Conservation (phyloP, 177 flowering plant genomes). For the Vitis hybrid region DNA sequence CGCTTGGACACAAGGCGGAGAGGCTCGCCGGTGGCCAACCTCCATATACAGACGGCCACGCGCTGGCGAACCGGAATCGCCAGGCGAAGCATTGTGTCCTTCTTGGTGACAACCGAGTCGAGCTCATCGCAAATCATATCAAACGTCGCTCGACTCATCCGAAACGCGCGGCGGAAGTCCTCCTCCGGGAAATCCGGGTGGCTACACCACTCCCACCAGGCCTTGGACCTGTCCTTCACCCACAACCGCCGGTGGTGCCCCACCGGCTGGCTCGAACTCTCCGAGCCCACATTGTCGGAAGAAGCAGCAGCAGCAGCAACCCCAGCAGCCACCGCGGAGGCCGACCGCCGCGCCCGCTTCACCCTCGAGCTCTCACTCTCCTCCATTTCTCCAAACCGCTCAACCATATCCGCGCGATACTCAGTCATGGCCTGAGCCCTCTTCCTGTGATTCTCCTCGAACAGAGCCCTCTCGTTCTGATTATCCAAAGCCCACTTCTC, state of each 20-base stretch:
- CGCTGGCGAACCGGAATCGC: slow-evolving; percentile 87
- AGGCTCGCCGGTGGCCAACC: slow-evolving; percentile 90
- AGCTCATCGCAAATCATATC: slow-evolving; percentile 73
- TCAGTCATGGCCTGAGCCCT: slow-evolving; percentile 35
- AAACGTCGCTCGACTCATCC: slow-evolving; percentile 78
- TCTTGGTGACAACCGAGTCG: slow-evolving; percentile 59
- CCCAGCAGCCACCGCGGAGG: slow-evolving; percentile 2
- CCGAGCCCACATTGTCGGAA: slow-evolving; percentile 9
- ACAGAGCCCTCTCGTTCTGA: slow-evolving; percentile 22
- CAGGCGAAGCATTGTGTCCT: slow-evolving; percentile 76
- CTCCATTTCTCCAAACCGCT: slow-evolving; percentile 22
- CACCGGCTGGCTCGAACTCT: slow-evolving; percentile 11
- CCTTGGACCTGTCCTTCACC: slow-evolving; percentile 77
- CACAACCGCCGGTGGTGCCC: slow-evolving; percentile 61
- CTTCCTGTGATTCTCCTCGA: slow-evolving; percentile 34
- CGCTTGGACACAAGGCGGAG: slow-evolving; percentile 77
- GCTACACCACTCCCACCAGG: slow-evolving; percentile 74
- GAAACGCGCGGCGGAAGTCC: slow-evolving; percentile 55
- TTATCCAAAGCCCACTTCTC: slow-evolving; percentile 13
- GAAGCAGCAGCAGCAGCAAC: slow-evolving; percentile 7
- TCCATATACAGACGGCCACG: slow-evolving; percentile 84
- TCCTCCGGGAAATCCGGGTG: slow-evolving; percentile 67
- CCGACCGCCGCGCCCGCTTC: slow-evolving; percentile 27
- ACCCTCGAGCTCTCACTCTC: slow-evolving; percentile 19
- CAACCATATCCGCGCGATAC: slow-evolving; percentile 24